Percentiles rank a stretch among this genome's conserved stretches.
Evolutionary conservation across 2,329 filamentous ascomycete genomes (phyloP).

Genomic region (Exophiala phaeomuriformis): DNA sequence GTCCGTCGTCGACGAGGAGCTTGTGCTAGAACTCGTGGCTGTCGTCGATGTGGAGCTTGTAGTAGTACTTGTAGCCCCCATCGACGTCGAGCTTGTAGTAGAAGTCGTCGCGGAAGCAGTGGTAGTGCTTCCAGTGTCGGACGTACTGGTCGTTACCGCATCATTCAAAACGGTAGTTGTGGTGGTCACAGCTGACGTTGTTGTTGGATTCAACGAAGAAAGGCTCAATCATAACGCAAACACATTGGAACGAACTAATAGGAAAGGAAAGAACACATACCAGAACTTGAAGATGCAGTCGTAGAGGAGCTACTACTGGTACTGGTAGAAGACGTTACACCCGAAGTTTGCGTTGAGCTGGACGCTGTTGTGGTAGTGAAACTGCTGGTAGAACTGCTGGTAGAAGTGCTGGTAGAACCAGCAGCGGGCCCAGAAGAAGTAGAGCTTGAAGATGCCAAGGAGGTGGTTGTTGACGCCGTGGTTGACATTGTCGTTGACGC

Average conservation of each 20-base stretch:
- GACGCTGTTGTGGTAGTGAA: background rate
- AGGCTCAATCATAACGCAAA: background rate
- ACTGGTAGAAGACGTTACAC: background rate
- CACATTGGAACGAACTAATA: slow-evolving; percentile 8
- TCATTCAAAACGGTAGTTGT: background rate
- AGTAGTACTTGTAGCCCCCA: background rate
- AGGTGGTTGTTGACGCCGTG: too few relatives aligned
- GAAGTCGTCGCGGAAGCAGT: background rate
- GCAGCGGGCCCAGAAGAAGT: background rate
- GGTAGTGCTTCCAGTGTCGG: background rate
- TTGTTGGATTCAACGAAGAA: slow-evolving; percentile 1
- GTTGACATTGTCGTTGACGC: background rate
- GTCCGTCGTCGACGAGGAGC: background rate
- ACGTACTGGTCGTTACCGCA: background rate
- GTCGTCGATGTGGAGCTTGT: slow-evolving; percentile 1
- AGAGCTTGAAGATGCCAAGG: background rate
- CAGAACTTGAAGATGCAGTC: slow-evolving; percentile 6
- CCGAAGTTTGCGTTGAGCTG: background rate
- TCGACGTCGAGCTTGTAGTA: background rate
- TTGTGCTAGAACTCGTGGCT: background rate
- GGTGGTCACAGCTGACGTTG: background rate
- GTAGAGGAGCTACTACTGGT: slow-evolving; percentile 1
- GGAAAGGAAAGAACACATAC: slow-evolving; percentile 9
- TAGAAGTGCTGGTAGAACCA: background rate
- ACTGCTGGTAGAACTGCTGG: background rate